A percentile compares a stretch with the other conserved stretches of the same genome.
Evolutionary conservation across 208 protist genomes (phyloP).

Genomic region (Leishmania amazonensis): DNA sequence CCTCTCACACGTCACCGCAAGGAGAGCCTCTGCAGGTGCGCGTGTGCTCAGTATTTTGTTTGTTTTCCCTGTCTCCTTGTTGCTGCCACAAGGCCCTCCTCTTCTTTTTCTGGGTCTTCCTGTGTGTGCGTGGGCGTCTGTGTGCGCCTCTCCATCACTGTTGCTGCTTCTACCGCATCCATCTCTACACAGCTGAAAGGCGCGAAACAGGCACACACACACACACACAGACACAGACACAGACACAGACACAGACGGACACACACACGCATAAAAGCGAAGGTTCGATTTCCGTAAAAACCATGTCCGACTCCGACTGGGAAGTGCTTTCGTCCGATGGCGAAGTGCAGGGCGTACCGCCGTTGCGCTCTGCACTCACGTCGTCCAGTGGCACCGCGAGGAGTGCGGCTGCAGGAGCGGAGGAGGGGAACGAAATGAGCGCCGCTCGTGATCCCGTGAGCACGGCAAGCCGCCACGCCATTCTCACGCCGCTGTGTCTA

Average conservation of each 20-base stretch:
- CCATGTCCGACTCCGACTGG: conserved; percentile 37
- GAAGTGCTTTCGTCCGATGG: conserved; percentile 25
- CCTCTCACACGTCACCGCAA: neutral
- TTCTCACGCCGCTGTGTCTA: conserved; percentile 49
- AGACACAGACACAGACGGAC: neutral
- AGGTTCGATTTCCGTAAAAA: neutral
- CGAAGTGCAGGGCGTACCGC: neutral
- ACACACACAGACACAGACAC: neutral
- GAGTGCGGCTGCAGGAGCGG: neutral
- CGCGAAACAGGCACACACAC: neutral
- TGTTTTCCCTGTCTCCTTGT: neutral
- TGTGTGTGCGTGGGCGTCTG: neutral
- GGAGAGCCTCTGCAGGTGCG: neutral
- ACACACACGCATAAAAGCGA: neutral
- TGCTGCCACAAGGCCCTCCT: neutral
- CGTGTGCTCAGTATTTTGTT: neutral
- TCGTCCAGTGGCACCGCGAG: neutral
- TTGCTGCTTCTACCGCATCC: neutral
- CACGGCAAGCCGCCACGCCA: neutral
- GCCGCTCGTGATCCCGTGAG: neutral
- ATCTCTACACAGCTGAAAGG: neutral
- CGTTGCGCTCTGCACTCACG: neutral
- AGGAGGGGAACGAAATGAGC: neutral
- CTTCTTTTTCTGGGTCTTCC: neutral
- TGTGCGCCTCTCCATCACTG: neutral